phyloP scores from a whole-genome alignment of 2,329 filamentous ascomycete species.

The Hypoxylon sp. region DNA sequence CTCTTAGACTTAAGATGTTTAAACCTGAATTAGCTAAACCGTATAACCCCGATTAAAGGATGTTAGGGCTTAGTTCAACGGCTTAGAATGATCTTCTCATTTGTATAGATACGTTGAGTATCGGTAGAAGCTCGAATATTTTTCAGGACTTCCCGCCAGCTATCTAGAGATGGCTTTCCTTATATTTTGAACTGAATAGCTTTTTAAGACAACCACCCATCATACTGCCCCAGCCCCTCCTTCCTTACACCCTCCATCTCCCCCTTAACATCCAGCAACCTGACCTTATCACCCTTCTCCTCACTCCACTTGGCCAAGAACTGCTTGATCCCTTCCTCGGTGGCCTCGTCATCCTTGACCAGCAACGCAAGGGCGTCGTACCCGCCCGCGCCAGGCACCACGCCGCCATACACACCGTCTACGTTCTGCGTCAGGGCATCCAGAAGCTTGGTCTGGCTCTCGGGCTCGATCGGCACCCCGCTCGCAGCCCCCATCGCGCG shows the following conservation, averaged over 20 bases:
- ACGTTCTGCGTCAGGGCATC: constrained; percentile 78
- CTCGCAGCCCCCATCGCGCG: constrained; percentile 81
- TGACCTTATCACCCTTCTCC: constrained; percentile 73
- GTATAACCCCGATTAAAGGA: background rate
- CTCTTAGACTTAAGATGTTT: background rate
- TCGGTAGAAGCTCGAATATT: background rate
- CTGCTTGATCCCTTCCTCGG: constrained; percentile 70
- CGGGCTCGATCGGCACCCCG: constrained; percentile 89
- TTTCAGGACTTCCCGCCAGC: no score
- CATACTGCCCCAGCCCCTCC: constrained; percentile 51
- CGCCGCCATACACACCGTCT: constrained; percentile 87
- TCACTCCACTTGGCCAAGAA: constrained; percentile 77
- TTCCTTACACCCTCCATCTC: constrained; percentile 55
- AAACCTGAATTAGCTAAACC: no score
- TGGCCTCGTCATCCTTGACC: constrained; percentile 79
- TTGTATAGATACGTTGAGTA: background rate
- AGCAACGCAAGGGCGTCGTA: constrained; percentile 91
- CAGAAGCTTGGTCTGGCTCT: constrained; percentile 85
- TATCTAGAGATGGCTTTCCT: no score
- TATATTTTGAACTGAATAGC: background rate
- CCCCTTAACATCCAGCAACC: constrained; percentile 67
- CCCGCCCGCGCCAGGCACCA: constrained; percentile 94
- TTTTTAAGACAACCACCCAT: constrained; percentile 49
- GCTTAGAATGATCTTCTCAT: background rate
- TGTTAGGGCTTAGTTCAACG: background rate